Base-by-base conservation (phyloP, 305 asterid genomes). In the Solanum hybrid region DNA sequence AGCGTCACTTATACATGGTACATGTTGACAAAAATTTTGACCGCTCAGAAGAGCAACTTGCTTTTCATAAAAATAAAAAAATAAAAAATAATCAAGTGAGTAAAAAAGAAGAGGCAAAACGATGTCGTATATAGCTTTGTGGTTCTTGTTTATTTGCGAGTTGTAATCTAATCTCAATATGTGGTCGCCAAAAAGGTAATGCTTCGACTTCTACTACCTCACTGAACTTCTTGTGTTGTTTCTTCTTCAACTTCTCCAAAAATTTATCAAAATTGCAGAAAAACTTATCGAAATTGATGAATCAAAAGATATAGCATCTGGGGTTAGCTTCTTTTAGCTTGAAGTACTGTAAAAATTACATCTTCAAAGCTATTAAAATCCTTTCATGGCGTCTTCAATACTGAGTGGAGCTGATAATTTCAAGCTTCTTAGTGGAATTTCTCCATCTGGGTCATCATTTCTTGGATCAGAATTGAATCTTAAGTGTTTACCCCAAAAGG, bases 361-460 rank as follows among this genome's bases (percentile, higher is more conserved):
- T 24, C 88, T 75, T 84, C 39, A 20, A 57, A 85, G 75, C 77
- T 65, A 6, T 57, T 6, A 57, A 57, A 57, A 57, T 57, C n/a
- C 70, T 57, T 17, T 38, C n/a, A 93, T 93, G 94, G 93, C 92
- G 84, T 92, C 93, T 91, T 91, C 94, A 73, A 83, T 93, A 36
- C 91, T 92, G 29, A 90, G 79, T 78, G 93, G 93, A 65, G 91
- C 92, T 89, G 93, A 89, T 20, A 92, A 89, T 89, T 87, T 93
- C 89, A 91, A 89, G 89, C 65, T 91, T 27, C 15, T 33, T 11
- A 87, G 77, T 81, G 79, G 86, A 17, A 76, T 86, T 33, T 34
- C 82, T 6, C 87, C 68, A 32, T 65, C 87, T 33, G 82, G 90
- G 32, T 88, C 91, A 68, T 70, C 88, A 20, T 89, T 86, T 90